Base-by-base conservation (phyloP, 441 rosid genomes). In the Erodium texanum region DNA sequence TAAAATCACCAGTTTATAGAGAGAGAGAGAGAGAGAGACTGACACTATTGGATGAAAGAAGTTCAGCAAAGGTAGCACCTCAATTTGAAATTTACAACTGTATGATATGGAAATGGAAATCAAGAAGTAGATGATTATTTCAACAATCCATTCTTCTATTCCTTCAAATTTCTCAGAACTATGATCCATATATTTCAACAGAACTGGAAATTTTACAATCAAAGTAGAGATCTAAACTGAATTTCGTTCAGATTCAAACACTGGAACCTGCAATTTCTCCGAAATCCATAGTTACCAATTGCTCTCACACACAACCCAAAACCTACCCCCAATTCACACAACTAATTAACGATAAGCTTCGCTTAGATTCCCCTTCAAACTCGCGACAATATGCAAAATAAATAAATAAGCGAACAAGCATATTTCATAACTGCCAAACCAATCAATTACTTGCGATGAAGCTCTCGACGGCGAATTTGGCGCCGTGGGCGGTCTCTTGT, bases 391-490 rank as follows among this genome's bases (percentile, higher is more conserved):
- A 52, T 18, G 24, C 32, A 59, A 22, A 19, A 19, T 56, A 23
- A 23, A 61, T n/a, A n/a, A n/a, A n/a, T n/a, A 9, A 61, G 14
- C 16, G 32, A 24, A 61, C 3, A 18, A 18, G 61, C 61, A 54
- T 6, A 54, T 54, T 54, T 2, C 32, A 24, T 61, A 61, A n/a
- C 64, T 24, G 34, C 16, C n/a, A 24, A 61, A 24, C 32, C 29
- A 59, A 59, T 11, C 24, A 24, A 24, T 14, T 7, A n/a, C 7
- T 50, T 24, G 16, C 64, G 8, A 24, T 61, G 32, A 24, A 61
- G 64, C 64, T 61, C 34, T 61, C 34, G 64, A 23, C 34, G 64
- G 34, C 64, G 64, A 61, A 61, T 23, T 11, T 61, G 64, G 64
- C 32, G 34, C 64, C 64, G 64, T 3, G 16, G n/a, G 24, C 64